Evolutionary conservation across 306 rosid genomes (phyloP), one percentile per base, ranked within the genome.

Genomic region (Vachellia collinsii): DNA sequence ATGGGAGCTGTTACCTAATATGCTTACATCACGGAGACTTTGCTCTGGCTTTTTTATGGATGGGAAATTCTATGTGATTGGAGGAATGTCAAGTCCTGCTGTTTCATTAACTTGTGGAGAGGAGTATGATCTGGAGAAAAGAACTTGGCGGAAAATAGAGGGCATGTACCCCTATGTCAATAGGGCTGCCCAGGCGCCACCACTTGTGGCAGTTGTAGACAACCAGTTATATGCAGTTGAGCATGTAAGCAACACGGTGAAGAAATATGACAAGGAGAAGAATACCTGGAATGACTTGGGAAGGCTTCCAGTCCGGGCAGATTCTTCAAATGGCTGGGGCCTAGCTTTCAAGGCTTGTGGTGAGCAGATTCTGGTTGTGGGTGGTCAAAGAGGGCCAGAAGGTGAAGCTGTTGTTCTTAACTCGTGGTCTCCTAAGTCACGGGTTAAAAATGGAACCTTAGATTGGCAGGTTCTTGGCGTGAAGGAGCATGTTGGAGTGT

Each of bases 281-380:
- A 95, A 91, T 77, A 79, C 85, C 1, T 95, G 99, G 99, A 75
- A 75, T 74, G 94, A 83, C 72, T 79, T 95, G 88, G 97, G 97
- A 74, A 87, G 97, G 83, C 99, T 95, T 82, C 98, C 98, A 0
- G 97, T 92, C 44, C 89, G 97, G 76, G 95, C 97, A 3, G 97
- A 91, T 88, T 80, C 88, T 54, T 88, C 97, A 43, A 91, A 91
- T 69, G 98, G 98, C 62, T 95, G 99, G 99, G 98, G 98, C 54
- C 83, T 94, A 56, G 99, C 95, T 86, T 94, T 94, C 91, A 94
- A 94, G 94, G 97, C 99, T 47, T 94, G 94, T 80, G 99, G 97
- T 75, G 89, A 90, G 71, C 73, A 88, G 48, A 90, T 94, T 82
- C 85, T 94, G 83, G 94, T 94, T 61, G 97, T 93, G 72, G 99